phyloP scores from a whole-genome alignment of 805 yeast species.

The Schwanniomyces polymorphus region DNA sequence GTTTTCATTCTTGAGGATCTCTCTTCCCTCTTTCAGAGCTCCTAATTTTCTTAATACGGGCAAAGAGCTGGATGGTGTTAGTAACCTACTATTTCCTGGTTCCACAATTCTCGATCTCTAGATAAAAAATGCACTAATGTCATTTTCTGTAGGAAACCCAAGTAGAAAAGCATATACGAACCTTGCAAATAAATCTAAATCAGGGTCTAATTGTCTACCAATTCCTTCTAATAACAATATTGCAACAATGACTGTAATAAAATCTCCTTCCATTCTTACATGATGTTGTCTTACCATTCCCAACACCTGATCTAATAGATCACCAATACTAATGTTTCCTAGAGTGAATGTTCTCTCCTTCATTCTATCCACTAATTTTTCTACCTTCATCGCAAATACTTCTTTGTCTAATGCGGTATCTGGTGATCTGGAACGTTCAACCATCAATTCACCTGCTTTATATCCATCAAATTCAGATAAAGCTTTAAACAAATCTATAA shows the following conservation, averaged over 20 bases:
- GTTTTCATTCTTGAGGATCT: slow-evolving; percentile 54
- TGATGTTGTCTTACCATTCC: slow-evolving; percentile 92
- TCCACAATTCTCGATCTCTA: background rate
- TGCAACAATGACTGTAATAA: slow-evolving; percentile 92
- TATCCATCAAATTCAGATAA: slow-evolving; percentile 92
- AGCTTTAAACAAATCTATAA: slow-evolving; percentile 85
- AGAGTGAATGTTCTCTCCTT: slow-evolving; percentile 87
- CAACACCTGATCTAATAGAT: slow-evolving; percentile 80
- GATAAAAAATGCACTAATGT: slow-evolving; percentile 10
- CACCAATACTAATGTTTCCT: slow-evolving; percentile 91
- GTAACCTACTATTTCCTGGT: slow-evolving; percentile 8
- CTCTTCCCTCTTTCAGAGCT: slow-evolving; percentile 61
- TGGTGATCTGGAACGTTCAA: slow-evolving; percentile 92
- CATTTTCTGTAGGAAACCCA: slow-evolving; percentile 42
- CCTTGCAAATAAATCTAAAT: slow-evolving; percentile 93
- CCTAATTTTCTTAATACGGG: slow-evolving; percentile 86
- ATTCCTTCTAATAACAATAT: slow-evolving; percentile 90
- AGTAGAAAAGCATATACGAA: slow-evolving; percentile 58
- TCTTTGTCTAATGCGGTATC: slow-evolving; percentile 86
- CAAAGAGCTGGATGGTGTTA: slow-evolving; percentile 55
- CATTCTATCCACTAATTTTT: slow-evolving; percentile 75
- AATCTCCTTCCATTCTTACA: slow-evolving; percentile 97
- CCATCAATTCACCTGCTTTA: slow-evolving; percentile 92
- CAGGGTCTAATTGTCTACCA: slow-evolving; percentile 91
- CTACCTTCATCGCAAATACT: slow-evolving; percentile 84